A percentile compares a stretch with the other conserved stretches of the same genome.
These are phyloP conservation scores for Annulohypoxylon nitens DNA, from an alignment of 495 filamentous ascomycete genomes.

Conservation along the genomic window DNA sequence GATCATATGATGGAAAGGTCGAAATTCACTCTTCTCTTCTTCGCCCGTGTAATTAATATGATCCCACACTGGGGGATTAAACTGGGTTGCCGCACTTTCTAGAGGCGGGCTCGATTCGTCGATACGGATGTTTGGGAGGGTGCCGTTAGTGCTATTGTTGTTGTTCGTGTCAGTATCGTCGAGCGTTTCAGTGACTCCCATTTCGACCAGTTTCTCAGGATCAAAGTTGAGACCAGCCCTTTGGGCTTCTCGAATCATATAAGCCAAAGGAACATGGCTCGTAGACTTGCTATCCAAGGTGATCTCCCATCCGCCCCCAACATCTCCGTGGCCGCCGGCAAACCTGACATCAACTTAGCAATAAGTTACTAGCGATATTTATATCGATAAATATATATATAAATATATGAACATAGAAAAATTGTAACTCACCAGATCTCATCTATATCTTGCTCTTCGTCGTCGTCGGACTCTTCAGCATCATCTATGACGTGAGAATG, in stretches of 20 bases:
- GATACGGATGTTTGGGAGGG: constrained; percentile 56
- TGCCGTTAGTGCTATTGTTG: constrained; percentile 15
- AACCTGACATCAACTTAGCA: constrained; percentile 59
- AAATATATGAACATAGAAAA: too few relatives aligned
- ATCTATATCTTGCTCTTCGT: constrained; percentile 76
- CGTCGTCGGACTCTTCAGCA: constrained; percentile 67
- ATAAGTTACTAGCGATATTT: neutral
- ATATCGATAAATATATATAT: neutral
- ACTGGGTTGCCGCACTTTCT: constrained; percentile 15
- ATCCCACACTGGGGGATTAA: constrained; percentile 25
- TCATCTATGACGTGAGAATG: constrained; percentile 49
- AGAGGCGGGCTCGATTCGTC: constrained; percentile 48
- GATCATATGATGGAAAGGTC: constrained; percentile 68
- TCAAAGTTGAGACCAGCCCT: constrained; percentile 81
- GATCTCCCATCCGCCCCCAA: constrained; percentile 86
- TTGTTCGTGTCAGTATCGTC: constrained; percentile 37
- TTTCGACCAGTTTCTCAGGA: constrained; percentile 71
- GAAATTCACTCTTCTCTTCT: constrained; percentile 28
- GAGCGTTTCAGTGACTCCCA: constrained; percentile 66
- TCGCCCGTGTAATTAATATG: constrained; percentile 37
- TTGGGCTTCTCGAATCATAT: constrained; percentile 87
- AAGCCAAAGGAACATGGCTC: constrained; percentile 81
- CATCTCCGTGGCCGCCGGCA: constrained; percentile 82
- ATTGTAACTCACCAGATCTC: constrained; percentile 72
- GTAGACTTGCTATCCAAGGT: constrained; percentile 68